Conservation (phyloP, 1,284 basidiomycete genomes). For the Athelia psychrophila region DNA sequence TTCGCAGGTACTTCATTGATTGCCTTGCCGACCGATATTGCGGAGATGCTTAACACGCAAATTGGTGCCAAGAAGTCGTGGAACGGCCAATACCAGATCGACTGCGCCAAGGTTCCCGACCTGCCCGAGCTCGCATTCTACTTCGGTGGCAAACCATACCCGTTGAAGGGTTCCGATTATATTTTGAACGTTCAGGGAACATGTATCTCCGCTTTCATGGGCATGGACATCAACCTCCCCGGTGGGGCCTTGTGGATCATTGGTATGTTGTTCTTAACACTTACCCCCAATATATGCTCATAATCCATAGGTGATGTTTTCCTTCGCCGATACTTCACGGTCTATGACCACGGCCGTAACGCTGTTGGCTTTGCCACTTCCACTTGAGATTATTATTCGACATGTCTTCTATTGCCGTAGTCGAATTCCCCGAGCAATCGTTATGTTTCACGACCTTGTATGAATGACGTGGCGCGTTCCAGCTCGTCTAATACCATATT, state of each 20-base stretch:
- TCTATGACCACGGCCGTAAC: conserved; percentile 85
- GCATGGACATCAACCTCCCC: conserved; percentile 89
- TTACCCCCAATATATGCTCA: conserved; percentile 4
- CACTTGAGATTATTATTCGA: conserved; percentile 10
- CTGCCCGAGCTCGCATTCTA: conserved; percentile 89
- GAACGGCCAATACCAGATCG: conserved; percentile 94
- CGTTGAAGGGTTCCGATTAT: conserved; percentile 85
- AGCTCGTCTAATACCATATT: background rate
- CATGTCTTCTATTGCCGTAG: conserved; percentile 2
- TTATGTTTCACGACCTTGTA: background rate
- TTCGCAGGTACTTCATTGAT: conserved; percentile 84
- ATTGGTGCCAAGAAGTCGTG: conserved; percentile 91
- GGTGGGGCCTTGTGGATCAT: conserved; percentile 92
- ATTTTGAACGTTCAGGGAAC: conserved; percentile 86
- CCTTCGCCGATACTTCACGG: conserved; percentile 89
- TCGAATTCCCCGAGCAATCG: background rate
- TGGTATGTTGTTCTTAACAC: conserved; percentile 47
- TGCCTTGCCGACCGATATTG: conserved; percentile 89
- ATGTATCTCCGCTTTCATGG: conserved; percentile 94
- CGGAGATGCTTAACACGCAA: conserved; percentile 97
- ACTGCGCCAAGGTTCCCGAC: conserved; percentile 80
- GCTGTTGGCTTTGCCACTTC: conserved; percentile 82
- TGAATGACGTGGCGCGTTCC: background rate
- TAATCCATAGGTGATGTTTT: conserved; percentile 74
- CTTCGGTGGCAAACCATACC: conserved; percentile 80